Base-by-base conservation (phyloP, 805 yeast genomes). In the Scheffersomyces spartinae region DNA sequence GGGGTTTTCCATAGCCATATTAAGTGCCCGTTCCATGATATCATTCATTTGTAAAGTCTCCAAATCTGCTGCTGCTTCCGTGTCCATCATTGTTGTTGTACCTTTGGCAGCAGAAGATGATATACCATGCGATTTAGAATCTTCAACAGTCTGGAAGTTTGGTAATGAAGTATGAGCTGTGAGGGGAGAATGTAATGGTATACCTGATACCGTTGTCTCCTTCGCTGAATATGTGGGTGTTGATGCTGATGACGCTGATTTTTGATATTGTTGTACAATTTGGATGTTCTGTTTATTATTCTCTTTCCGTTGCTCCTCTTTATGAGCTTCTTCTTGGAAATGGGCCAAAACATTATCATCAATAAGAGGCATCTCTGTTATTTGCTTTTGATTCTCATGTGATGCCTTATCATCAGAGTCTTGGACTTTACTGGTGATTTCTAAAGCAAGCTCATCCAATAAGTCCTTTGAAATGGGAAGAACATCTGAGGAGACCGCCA, bases 1-100 rank as follows among this genome's bases (percentile, higher is more conserved):
- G 36, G 78, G 78, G 32, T 74, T 71, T 32, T 71, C 77, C 61
- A 73, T 71, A 0, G 86, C 91, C 76, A 80, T 63, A 24, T 70
- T 69, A 54, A 79, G 64, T 1, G 88, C 91, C 50, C 76, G 76
- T 35, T 75, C 83, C 62, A 79, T 65, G 35, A 79, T 79, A 36
- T 71, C 78, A 39, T 71, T 74, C 71, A 79, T 64, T 30, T 63
- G 68, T 28, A 54, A 41, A 27, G 55, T 62, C 39, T 76, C 82
- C 31, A 76, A 54, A 15, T 68, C 71, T 17, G 58, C 68, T 18
- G n/a, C n/a, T n/a, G 55, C 66, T 18, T 46, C 31, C 10, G 31
- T 20, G 6, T 21, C 26, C 13, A 11, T 17, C n/a, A n/a, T n/a
- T n/a, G n/a, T n/a, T n/a, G n/a, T n/a, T n/a, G n/a, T n/a, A n/a